Conservation (phyloP, 208 protist species). For the Trichomonas vaginalis region DNA sequence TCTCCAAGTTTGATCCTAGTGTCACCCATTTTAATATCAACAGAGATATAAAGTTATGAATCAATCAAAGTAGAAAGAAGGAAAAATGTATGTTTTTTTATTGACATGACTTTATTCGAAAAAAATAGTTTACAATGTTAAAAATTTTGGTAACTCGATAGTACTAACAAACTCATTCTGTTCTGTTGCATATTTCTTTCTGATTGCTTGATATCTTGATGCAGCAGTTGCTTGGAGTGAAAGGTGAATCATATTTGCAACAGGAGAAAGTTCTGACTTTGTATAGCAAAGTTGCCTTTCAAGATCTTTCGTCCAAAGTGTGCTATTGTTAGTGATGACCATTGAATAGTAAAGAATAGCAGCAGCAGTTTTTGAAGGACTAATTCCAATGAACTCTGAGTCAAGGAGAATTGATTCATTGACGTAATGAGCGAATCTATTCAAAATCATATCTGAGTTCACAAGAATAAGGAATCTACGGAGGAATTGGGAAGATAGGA, state of each 20-base stretch:
- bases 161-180: not conserved
- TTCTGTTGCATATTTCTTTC: not conserved
- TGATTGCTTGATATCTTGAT: not conserved
- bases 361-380: not conserved
- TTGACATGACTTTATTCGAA: no score
- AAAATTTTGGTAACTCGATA: not conserved
- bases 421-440: not conserved
- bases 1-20: no score
- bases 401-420: not conserved
- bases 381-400: not conserved
- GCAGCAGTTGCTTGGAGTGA: not conserved
- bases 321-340: not conserved
- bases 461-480: not conserved
- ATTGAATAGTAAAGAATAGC: not conserved
- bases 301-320: not conserved
- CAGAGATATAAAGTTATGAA: no score
- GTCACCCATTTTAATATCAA: no score
- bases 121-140: not conserved
- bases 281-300: not conserved
- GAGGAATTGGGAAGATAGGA: not conserved
- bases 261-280: not conserved
- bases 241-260: not conserved
- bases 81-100: no score
- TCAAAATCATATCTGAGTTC: not conserved
- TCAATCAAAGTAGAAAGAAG: no score